A percentile compares a stretch with the other conserved stretches of the same genome.
Evolutionary conservation across 2,329 filamentous ascomycete species (phyloP).

Genomic region (Ciborinia camelliae): DNA sequence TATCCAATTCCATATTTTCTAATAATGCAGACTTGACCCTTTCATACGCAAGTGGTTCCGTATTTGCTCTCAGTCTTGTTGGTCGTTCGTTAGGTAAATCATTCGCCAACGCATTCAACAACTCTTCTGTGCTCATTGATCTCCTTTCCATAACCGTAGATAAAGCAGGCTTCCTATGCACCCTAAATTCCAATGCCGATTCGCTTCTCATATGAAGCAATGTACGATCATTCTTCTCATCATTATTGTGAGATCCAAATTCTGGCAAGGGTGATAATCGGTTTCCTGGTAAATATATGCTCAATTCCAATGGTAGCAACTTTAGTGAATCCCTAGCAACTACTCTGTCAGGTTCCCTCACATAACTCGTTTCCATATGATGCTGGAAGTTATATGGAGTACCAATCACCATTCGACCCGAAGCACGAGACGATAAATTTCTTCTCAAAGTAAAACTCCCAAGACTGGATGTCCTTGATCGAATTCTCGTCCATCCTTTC

Average conservation of each 20-base stretch:
- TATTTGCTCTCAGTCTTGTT: constrained; percentile 32
- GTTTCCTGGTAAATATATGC: constrained; percentile 48
- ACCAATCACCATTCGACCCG: constrained; percentile 23
- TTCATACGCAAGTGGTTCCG: constrained; percentile 35
- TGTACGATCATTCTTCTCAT: constrained; percentile 23
- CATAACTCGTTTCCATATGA: constrained; percentile 14
- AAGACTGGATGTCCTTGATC: constrained; percentile 42
- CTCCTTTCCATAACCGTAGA: constrained; percentile 30
- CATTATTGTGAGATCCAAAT: constrained; percentile 40
- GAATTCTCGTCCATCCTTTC: constrained; percentile 39
- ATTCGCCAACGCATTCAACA: constrained; percentile 29
- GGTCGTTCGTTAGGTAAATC: constrained; percentile 30
- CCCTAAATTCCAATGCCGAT: constrained; percentile 32
- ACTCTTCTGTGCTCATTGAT: constrained; percentile 31
- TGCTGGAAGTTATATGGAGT: constrained; percentile 20
- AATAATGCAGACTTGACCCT: constrained; percentile 36
- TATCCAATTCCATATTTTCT: constrained; percentile 52
- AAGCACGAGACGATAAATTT: constrained; percentile 40
- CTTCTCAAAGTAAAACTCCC: constrained; percentile 47
- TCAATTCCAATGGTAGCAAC: constrained; percentile 56
- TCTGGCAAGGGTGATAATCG: constrained; percentile 55
- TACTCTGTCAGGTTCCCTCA: constrained; percentile 39
- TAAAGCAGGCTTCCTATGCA: constrained; percentile 35
- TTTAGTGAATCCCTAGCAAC: constrained; percentile 33
- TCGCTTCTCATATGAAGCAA: constrained; percentile 32